Evolutionary conservation across 106 monocot species (phyloP).

Genomic region (Dioscorea zingiberensis): DNA sequence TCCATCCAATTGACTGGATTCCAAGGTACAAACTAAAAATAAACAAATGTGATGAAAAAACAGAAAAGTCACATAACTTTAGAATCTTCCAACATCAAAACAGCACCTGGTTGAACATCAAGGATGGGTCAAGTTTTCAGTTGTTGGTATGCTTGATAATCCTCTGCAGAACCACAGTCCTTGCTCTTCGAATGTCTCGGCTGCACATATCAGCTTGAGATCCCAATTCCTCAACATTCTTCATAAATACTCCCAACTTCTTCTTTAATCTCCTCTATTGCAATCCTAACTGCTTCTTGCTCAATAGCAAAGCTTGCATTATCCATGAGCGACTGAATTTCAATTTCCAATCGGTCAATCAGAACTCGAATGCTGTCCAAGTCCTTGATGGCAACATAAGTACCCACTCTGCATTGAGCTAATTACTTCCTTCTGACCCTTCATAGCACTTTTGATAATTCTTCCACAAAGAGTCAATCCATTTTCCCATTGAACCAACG

Average conservation of each 20-base stretch:
- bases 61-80: too few species aligned
- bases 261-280: conserved; percentile 63
- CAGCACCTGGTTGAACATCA: too few species aligned
- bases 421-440: conserved; percentile 51
- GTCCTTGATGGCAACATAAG: conserved; percentile 49
- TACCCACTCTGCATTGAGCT: conserved; percentile 54
- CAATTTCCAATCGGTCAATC: conserved; percentile 44
- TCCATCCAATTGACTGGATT: too few species aligned
- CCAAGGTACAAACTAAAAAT: too few species aligned
- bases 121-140: too few species aligned
- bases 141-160: conserved; percentile 7
- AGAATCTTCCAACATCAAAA: too few species aligned
- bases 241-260: conserved; percentile 57
- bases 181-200: conserved; percentile 52
- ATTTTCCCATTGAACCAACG: conserved; percentile 80
- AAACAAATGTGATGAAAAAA: too few species aligned
- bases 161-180: conserved; percentile 40
- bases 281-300: conserved; percentile 56
- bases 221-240: conserved; percentile 51
- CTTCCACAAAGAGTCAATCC: conserved; percentile 76
- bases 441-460: conserved; percentile 40
- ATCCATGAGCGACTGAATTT: conserved; percentile 36
- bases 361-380: conserved; percentile 61
- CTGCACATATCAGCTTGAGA: conserved; percentile 61
- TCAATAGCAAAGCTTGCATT: conserved; percentile 43